A percentile compares a stretch with the other conserved stretches of the same genome.
Evolutionary conservation across 495 filamentous ascomycete genomes (phyloP).

Genomic region (Tuber magnatum): DNA sequence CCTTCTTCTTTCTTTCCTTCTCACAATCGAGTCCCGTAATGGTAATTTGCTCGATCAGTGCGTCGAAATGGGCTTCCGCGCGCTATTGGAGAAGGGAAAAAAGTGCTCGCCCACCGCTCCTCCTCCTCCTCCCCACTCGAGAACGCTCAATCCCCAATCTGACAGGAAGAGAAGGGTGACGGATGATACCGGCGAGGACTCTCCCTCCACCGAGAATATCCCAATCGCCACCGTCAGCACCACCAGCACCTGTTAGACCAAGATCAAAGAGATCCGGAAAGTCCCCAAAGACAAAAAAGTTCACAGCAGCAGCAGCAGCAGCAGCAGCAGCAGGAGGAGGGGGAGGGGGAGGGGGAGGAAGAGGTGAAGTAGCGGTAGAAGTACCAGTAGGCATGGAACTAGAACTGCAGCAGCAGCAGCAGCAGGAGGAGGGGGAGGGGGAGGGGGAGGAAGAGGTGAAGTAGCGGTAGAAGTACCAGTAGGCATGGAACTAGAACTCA

Average conservation of each 20-base stretch:
- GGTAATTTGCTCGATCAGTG: constrained; percentile 19
- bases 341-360: neutral
- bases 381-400: neutral
- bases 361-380: neutral
- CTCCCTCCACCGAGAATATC: neutral
- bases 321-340: too few species aligned
- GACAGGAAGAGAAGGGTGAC: neutral
- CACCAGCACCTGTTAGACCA: neutral
- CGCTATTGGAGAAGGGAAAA: constrained; percentile 28
- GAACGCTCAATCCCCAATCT: neutral
- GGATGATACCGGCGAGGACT: neutral
- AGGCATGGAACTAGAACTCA: neutral
- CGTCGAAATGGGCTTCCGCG: constrained; percentile 29
- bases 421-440: too few species aligned
- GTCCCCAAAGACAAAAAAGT: neutral
- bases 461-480: neutral
- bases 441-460: neutral
- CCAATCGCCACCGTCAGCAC: neutral
- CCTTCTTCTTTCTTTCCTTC: constrained; percentile 25
- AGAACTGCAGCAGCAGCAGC: too few species aligned
- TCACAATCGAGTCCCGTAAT: neutral
- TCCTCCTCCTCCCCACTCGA: neutral
- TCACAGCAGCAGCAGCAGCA: too few species aligned
- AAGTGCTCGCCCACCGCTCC: neutral
- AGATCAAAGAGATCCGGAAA: neutral